A percentile compares a stretch with the other conserved stretches of the same genome.
phyloP scores from a whole-genome alignment of 768 basidiomycete species.

The Termitomyces sp. region DNA sequence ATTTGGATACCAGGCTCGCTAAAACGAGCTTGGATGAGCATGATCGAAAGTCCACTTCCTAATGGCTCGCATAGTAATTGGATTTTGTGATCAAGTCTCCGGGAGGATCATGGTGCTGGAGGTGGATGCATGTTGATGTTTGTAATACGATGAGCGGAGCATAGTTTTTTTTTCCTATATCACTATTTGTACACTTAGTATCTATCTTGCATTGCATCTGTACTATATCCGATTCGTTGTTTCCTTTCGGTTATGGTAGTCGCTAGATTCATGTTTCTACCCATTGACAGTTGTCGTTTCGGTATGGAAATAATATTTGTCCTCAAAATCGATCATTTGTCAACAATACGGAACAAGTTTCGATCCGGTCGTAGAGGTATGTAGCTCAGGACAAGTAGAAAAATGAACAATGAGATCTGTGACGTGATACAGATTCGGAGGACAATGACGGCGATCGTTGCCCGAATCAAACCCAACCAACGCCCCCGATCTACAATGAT shows the following conservation, averaged over 20 bases:
- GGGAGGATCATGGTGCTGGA: not conserved
- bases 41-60: conserved; percentile 3
- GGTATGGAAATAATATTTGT: not conserved
- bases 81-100: not conserved
- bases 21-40: conserved; percentile 23
- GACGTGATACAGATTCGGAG: too few species aligned
- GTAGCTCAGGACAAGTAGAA: too few species aligned
- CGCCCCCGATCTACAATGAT: not conserved
- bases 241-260: not conserved
- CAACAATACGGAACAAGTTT: not conserved
- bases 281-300: not conserved
- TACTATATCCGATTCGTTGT: not conserved
- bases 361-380: too few species aligned
- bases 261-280: not conserved
- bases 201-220: not conserved
- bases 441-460: too few species aligned
- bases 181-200: not conserved
- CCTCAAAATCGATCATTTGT: not conserved
- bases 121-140: too few species aligned
- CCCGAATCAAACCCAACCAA: too few species aligned
- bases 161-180: not conserved
- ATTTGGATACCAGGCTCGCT: conserved; percentile 25
- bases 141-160: too few species aligned
- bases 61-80: not conserved
- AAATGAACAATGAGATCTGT: too few species aligned